These are phyloP conservation scores for Ajuga chamaepitys DNA, from an alignment of 257 asterid genomes.

Conservation along the genomic window DNA sequence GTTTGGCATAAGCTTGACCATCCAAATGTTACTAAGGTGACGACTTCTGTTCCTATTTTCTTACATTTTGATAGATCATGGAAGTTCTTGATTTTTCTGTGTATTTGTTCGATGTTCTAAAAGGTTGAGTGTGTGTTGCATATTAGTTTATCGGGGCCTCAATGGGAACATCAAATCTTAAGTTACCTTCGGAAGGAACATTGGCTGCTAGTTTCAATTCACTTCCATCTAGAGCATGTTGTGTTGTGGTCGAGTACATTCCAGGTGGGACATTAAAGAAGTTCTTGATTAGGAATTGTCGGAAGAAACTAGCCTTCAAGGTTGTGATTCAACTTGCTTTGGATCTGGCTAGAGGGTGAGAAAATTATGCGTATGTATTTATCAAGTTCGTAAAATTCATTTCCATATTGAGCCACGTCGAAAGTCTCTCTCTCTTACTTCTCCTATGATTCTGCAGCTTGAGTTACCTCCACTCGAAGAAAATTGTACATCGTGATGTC, in stretches of 20 bases:
- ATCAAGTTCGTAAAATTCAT: neutral
- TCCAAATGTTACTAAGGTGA: slow-evolving; percentile 60
- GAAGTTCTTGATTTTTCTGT: neutral
- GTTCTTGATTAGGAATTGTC: slow-evolving; percentile 34
- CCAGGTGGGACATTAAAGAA: slow-evolving; percentile 47
- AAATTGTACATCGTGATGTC: slow-evolving; percentile 54
- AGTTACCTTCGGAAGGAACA: slow-evolving; percentile 36
- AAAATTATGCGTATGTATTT: neutral
- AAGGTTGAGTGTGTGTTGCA: neutral
- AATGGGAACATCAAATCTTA: slow-evolving; percentile 50
- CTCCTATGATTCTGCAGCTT: slow-evolving; percentile 37
- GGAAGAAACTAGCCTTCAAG: slow-evolving; percentile 39
- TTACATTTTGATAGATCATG: neutral
- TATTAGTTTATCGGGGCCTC: slow-evolving; percentile 55
- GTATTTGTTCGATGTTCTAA: neutral
- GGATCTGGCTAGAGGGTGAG: slow-evolving; percentile 66
- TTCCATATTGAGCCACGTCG: neutral
- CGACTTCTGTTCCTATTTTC: neutral
- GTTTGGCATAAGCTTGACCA: slow-evolving; percentile 74
- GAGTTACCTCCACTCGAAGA: slow-evolving; percentile 52
- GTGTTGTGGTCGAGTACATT: slow-evolving; percentile 59
- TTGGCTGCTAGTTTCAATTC: slow-evolving; percentile 22
- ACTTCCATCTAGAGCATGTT: slow-evolving; percentile 48
- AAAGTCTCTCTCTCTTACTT: neutral
- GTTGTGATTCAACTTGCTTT: slow-evolving; percentile 47